These are phyloP conservation scores for Xylariaceae sp. DNA, from an alignment of 2,329 filamentous ascomycete genomes.

Conservation along the genomic window DNA sequence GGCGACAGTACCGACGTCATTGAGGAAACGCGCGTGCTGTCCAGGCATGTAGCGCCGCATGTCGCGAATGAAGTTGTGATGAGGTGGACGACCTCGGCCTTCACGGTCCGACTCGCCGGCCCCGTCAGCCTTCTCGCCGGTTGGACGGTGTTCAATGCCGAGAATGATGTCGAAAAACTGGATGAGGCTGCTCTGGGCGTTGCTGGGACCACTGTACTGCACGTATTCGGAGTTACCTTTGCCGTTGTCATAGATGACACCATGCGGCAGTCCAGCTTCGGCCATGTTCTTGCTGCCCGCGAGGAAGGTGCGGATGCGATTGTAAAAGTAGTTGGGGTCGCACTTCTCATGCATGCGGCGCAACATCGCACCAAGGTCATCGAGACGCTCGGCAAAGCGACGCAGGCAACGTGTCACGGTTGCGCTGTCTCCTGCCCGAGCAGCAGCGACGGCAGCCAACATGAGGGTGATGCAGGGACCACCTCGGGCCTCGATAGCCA, in stretches of 20 bases:
- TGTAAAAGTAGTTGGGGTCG: conserved; percentile 91
- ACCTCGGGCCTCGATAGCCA: conserved; percentile 90
- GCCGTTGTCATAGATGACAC: conserved; percentile 83
- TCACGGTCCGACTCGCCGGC: conserved; percentile 45
- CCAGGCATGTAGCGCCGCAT: conserved; percentile 98
- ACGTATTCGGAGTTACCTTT: conserved; percentile 65
- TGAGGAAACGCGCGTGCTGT: conserved; percentile 81
- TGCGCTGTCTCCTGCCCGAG: conserved; percentile 62
- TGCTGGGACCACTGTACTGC: conserved; percentile 90
- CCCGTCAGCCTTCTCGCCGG: conserved; percentile 62
- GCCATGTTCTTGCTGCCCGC: conserved; percentile 98
- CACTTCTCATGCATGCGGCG: conserved; percentile 93
- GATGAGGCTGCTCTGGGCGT: conserved; percentile 93
- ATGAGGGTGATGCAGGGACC: conserved; percentile 84
- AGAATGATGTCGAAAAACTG: conserved; percentile 96
- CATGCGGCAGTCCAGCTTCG: conserved; percentile 83
- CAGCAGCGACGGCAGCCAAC: conserved; percentile 81
- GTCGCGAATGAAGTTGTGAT: conserved; percentile 90
- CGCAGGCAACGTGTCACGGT: conserved; percentile 74
- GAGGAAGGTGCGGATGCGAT: conserved; percentile 91
- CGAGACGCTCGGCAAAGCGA: conserved; percentile 79
- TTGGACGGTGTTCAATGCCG: conserved; percentile 85
- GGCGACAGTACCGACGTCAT: conserved; percentile 71
- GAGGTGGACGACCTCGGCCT: conserved; percentile 39
- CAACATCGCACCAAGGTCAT: conserved; percentile 75